Percentiles rank a stretch among this genome's conserved stretches.
phyloP scores from a whole-genome alignment of 306 rosid genomes.

The Pueraria montana region DNA sequence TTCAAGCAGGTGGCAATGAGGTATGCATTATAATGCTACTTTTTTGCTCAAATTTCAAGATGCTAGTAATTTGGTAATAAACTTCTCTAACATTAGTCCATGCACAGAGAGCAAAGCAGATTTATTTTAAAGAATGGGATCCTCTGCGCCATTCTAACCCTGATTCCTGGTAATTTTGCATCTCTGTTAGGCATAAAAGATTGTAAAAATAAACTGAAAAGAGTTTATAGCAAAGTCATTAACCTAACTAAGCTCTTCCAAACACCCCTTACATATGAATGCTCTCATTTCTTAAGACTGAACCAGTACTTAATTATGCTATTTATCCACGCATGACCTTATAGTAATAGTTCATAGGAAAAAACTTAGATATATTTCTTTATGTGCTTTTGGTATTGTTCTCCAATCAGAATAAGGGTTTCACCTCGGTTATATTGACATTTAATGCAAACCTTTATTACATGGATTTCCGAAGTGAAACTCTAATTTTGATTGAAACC shows the following conservation, averaged over 20 bases:
- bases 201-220: not conserved
- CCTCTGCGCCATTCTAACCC: conserved; percentile 67
- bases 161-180: conserved; percentile 64
- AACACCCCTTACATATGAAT: not conserved
- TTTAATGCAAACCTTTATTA: too few relatives aligned
- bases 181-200: not conserved
- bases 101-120: conserved; percentile 78
- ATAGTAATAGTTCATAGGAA: too few relatives aligned
- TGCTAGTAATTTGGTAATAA: conserved; percentile 1
- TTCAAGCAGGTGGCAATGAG: conserved; percentile 95
- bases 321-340: too few relatives aligned
- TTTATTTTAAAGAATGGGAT: conserved; percentile 85
- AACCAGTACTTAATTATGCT: too few relatives aligned
- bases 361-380: too few relatives aligned
- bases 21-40: conserved; percentile 50
- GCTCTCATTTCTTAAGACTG: too few relatives aligned
- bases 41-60: not conserved
- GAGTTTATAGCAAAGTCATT: not conserved
- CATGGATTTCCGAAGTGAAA: too few relatives aligned
- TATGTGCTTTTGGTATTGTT: too few relatives aligned
- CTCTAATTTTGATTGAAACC: too few relatives aligned
- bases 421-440: too few relatives aligned
- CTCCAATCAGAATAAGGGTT: too few relatives aligned
- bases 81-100: conserved; percentile 23
- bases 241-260: not conserved